Evolutionary conservation across 148 eudicot species (phyloP), one percentile per base, ranked within the genome.

Genomic region (Rhododendron ovatum): DNA sequence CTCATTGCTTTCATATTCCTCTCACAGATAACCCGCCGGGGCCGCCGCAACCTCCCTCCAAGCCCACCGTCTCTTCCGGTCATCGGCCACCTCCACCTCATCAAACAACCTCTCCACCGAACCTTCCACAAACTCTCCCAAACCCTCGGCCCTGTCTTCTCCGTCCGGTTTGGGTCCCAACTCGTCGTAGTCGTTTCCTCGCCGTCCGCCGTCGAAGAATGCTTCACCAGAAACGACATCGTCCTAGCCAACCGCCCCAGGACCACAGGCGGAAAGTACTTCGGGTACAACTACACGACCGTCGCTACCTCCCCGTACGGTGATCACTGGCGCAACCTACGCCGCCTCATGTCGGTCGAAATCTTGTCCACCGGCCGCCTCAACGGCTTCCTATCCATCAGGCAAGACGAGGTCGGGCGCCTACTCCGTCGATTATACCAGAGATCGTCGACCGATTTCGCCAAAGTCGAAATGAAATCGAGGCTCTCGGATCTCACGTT

Each of bases 261-360:
- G 7, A 9, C 43, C 13, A 5, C 33, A 0, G 5, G 4, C 8
- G 55, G 39, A 5, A 65, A 65, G 3, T 35, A 18, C 75, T 3
- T 83, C n/a, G 59, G 37, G 2, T 83, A 83, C 63, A 11, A 83
- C 74, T 24, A 13, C 26, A 83, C 75, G 12, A 63, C 33, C 2
- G 76, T 63, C 2, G 11, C 11, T 1, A 22, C 15, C 17, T 33
- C 50, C 50, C 4, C 82, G 1, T 83, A 83, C 51, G 84, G 84
- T 10, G 84, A 83, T 77, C 48, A 83, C 37, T 83, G 74, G 84
- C 84, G 84, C 35, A 83, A 83, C 84, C 84, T 83, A 10, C 73
- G 84, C 33, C 74, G 84, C 35, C 37, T 69, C 28, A 28, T 69
- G 75, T 28, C 75, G 0, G 2, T 69, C 7, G 75, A 28, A 4